Evolutionary conservation across 495 filamentous ascomycete species (phyloP).

Genomic region (Aspergillus ellipticus): DNA sequence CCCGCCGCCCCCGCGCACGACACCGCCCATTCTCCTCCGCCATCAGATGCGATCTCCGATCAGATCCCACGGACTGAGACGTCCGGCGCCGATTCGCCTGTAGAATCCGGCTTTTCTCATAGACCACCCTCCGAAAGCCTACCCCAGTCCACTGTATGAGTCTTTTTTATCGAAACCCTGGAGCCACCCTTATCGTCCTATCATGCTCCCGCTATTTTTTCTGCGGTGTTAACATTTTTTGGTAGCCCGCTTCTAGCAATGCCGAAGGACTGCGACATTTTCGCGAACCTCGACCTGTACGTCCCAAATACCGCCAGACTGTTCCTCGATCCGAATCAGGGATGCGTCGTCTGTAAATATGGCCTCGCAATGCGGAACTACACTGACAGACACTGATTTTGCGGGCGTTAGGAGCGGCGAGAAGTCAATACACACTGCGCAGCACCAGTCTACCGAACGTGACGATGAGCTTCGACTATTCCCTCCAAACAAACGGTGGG

Average conservation of each 20-base stretch:
- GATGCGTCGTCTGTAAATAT: conserved; percentile 29
- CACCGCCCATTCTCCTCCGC: conserved; percentile 6
- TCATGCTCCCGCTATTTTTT: background rate
- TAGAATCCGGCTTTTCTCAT: conserved; percentile 1
- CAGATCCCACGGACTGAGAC: conserved; percentile 16
- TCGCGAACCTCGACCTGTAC: conserved; percentile 18
- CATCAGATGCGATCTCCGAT: conserved; percentile 22
- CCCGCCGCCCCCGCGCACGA: conserved; percentile 2
- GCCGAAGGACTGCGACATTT: conserved; percentile 20
- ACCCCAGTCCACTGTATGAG: background rate
- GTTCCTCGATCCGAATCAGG: conserved; percentile 24
- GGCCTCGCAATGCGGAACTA: conserved; percentile 6
- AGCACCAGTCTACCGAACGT: background rate
- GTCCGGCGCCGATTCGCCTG: conserved; percentile 17
- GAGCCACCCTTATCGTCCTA: background rate
- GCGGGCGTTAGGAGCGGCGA: background rate
- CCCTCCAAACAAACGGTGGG: background rate
- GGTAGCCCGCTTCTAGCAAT: conserved; percentile 29
- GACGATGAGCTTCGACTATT: background rate
- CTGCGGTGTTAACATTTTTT: background rate
- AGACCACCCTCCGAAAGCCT: background rate
- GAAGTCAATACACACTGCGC: background rate
- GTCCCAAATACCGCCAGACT: conserved; percentile 24
- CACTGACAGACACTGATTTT: conserved; percentile 7
- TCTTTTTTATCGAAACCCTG: background rate